phyloP scores from a whole-genome alignment of 1,139 yeast species.

The Taphrina sp. region DNA sequence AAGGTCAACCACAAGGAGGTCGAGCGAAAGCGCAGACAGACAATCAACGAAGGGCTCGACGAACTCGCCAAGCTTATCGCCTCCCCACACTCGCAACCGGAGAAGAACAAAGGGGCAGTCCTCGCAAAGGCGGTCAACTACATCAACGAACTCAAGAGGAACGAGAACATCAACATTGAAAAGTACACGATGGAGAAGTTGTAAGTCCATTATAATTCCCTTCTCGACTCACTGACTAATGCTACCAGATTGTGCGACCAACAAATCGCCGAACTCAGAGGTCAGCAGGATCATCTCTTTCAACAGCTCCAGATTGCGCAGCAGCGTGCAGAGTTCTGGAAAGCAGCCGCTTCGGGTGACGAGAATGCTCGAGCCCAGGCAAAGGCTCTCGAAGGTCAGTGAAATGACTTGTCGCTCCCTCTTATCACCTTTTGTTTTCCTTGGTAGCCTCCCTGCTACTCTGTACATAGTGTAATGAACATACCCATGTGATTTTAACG shows the following conservation, averaged over 20 bases:
- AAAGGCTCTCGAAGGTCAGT: constrained; percentile 8
- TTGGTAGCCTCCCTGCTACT: too few relatives aligned
- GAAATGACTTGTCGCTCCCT: too few relatives aligned
- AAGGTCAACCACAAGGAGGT: constrained; percentile 95
- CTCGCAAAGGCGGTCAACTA: constrained; percentile 84
- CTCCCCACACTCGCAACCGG: constrained; percentile 52
- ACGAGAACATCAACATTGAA: constrained; percentile 76
- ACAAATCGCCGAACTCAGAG: constrained; percentile 17
- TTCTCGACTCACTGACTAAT: not conserved
- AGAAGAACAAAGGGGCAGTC: constrained; percentile 87
- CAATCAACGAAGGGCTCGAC: constrained; percentile 83
- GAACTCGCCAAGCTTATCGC: constrained; percentile 69
- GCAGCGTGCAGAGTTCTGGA: constrained; percentile 19
- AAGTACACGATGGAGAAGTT: constrained; percentile 29
- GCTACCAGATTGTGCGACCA: constrained; percentile 10
- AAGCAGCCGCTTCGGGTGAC: constrained; percentile 16
- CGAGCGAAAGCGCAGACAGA: constrained; percentile 91
- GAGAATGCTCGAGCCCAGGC: constrained; percentile 15
- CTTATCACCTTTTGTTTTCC: too few relatives aligned
- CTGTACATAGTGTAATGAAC: too few relatives aligned
- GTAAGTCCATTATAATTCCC: not conserved
- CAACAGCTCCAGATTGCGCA: constrained; percentile 6
- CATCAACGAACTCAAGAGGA: constrained; percentile 72
- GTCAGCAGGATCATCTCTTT: constrained; percentile 20
- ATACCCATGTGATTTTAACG: too few relatives aligned